phyloP scores from a whole-genome alignment of 2,329 filamentous ascomycete species.

The Scedosporium aurantiacum region DNA sequence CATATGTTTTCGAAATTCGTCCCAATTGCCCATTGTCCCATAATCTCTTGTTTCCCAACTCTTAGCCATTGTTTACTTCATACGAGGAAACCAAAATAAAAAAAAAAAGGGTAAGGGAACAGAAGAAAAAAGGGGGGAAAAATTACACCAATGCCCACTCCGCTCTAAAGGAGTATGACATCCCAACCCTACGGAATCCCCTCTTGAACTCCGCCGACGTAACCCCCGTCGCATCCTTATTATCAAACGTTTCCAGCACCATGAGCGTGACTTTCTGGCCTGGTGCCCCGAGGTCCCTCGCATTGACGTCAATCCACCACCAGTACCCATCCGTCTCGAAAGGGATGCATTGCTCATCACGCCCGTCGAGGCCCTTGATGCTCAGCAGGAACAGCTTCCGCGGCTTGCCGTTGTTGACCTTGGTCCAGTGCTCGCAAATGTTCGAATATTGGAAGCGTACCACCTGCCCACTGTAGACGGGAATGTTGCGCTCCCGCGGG shows the following conservation, averaged over 20 bases:
- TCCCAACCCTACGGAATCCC: conserved; percentile 28
- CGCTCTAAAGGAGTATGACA: conserved; percentile 31
- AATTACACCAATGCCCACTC: conserved; percentile 38
- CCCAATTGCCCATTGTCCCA: no score
- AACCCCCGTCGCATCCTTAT: conserved; percentile 35
- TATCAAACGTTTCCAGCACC: conserved; percentile 42
- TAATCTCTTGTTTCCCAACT: background rate
- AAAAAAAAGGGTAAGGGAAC: background rate
- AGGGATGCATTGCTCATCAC: conserved; percentile 55
- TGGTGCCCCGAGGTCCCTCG: conserved; percentile 52
- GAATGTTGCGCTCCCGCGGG: conserved; percentile 37
- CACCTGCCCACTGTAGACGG: conserved; percentile 41
- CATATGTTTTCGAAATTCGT: no score
- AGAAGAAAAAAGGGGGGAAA: background rate
- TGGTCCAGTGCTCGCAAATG: conserved; percentile 72
- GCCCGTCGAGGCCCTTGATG: conserved; percentile 54
- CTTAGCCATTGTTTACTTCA: background rate
- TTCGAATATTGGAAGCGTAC: conserved; percentile 74
- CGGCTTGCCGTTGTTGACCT: conserved; percentile 53
- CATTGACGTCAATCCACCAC: conserved; percentile 70
- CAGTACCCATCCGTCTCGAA: conserved; percentile 68
- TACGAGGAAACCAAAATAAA: background rate
- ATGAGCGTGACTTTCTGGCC: conserved; percentile 59
- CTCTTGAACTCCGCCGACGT: conserved; percentile 34
- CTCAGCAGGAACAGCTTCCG: conserved; percentile 57